Evolutionary conservation across 805 yeast genomes (phyloP).

Genomic region (Saccharomycopsis javanensis): DNA sequence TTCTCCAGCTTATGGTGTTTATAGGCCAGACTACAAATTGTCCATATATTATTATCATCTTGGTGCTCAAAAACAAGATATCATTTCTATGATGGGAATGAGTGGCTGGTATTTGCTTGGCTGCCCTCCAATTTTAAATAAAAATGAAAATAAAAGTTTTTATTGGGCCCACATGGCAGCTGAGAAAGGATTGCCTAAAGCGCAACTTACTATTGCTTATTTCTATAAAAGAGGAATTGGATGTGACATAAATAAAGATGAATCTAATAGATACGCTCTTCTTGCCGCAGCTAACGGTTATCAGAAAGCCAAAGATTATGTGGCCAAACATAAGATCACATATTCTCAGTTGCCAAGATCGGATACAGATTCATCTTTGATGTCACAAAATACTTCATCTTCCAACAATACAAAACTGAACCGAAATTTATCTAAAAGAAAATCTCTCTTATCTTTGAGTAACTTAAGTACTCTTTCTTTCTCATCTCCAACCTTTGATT

Average conservation of each 20-base stretch:
- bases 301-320: slow-evolving; percentile 32
- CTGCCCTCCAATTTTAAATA: slow-evolving; percentile 43
- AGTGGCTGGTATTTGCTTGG: slow-evolving; percentile 97
- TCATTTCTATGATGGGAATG: slow-evolving; percentile 80
- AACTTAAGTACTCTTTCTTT: slow-evolving; percentile 1
- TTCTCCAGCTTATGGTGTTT: slow-evolving; percentile 6
- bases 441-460: slow-evolving; percentile 2
- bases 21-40: slow-evolving; percentile 25
- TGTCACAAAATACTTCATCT: not conserved
- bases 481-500: not conserved
- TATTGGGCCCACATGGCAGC: slow-evolving; percentile 94
- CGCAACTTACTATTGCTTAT: slow-evolving; percentile 74
- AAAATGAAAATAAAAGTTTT: slow-evolving; percentile 62
- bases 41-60: slow-evolving; percentile 86
- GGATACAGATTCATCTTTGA: not conserved
- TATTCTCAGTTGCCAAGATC: not conserved
- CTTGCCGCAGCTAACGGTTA: slow-evolving; percentile 58
- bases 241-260: slow-evolving; percentile 44
- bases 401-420: not conserved
- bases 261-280: slow-evolving; percentile 64
- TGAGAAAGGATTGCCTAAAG: slow-evolving; percentile 62
- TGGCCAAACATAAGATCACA: not conserved
- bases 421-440: not conserved
- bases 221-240: slow-evolving; percentile 85
- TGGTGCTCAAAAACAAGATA: slow-evolving; percentile 81